These are phyloP conservation scores for Fusarium nygamai DNA, from an alignment of 2,329 filamentous ascomycete genomes.

Conservation along the genomic window DNA sequence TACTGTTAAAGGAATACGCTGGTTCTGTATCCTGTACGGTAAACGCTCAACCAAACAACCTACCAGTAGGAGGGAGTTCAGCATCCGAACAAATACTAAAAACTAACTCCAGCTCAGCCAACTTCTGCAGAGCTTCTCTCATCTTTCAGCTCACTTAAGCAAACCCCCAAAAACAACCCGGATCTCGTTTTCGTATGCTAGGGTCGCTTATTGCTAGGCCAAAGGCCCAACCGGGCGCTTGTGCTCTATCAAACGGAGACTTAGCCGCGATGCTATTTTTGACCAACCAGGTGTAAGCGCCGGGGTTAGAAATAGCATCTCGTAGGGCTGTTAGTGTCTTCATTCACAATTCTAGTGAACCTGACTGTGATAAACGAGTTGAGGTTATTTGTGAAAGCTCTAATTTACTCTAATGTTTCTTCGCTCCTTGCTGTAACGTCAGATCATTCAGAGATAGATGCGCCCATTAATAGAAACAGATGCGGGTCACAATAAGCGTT, in stretches of 20 bases:
- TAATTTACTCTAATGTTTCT: background rate
- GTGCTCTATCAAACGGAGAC: background rate
- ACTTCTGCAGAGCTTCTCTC: background rate
- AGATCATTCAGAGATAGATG: background rate
- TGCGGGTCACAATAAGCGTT: background rate
- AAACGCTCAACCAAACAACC: background rate
- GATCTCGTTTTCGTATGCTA: constrained; percentile 2
- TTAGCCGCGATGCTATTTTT: constrained; percentile 42
- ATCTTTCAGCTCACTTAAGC: background rate
- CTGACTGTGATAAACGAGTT: background rate
- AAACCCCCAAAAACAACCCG: background rate
- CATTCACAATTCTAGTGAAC: background rate
- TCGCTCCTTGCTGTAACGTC: background rate
- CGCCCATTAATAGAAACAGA: background rate
- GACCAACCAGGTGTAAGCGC: background rate
- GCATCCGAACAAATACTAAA: background rate
- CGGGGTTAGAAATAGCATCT: background rate
- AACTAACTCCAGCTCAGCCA: background rate
- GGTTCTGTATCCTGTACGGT: too few relatives aligned
- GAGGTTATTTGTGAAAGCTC: background rate
- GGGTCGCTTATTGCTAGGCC: constrained; percentile 17
- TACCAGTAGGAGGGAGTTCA: too few relatives aligned
- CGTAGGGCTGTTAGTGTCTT: background rate
- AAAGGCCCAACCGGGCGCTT: background rate
- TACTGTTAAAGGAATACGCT: too few relatives aligned